Evolutionary conservation across 306 rosid species (phyloP).

Genomic region (Benincasa hispida): DNA sequence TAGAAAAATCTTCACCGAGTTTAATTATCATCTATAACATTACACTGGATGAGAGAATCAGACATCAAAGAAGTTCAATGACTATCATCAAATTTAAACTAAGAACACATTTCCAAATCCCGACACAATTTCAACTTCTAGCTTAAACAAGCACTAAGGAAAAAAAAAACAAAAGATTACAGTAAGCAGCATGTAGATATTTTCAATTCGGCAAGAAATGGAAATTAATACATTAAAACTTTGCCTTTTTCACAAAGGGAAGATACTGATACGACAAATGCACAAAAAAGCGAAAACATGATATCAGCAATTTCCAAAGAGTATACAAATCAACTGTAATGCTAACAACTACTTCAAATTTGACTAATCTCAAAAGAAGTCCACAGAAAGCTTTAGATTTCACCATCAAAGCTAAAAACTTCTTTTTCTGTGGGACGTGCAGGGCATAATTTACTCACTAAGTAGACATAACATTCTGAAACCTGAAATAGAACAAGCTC

Average conservation of each 20-base stretch:
- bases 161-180: no score
- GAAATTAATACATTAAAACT: background rate
- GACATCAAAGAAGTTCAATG: background rate
- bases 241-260: background rate
- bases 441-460: constrained; percentile 33
- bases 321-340: background rate
- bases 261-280: background rate
- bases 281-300: background rate
- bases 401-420: background rate
- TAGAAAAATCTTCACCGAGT: no score
- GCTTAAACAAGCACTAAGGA: background rate
- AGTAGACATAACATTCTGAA: constrained; percentile 82
- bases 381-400: background rate
- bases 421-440: background rate
- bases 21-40: background rate
- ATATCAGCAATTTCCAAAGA: background rate
- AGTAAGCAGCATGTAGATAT: background rate
- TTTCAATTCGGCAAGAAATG: background rate
- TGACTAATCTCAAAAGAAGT: background rate
- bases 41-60: background rate
- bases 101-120: background rate
- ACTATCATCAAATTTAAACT: background rate
- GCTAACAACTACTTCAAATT: background rate
- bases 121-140: background rate
- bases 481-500: constrained; percentile 93